These are phyloP conservation scores for Termitomyces sp. DNA, from an alignment of 768 basidiomycete genomes.

Conservation along the genomic window DNA sequence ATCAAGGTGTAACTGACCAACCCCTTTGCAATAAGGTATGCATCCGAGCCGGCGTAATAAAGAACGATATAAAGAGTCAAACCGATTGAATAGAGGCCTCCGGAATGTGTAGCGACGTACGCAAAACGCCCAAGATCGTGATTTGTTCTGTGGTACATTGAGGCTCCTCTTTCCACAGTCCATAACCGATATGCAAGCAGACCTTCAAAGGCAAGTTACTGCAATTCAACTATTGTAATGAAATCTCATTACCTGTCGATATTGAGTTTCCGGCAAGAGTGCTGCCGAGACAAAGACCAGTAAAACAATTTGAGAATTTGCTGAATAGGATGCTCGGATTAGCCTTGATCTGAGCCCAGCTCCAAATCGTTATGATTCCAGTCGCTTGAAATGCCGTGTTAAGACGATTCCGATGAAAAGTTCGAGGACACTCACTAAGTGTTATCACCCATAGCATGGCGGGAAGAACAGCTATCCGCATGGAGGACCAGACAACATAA, in stretches of 20 bases:
- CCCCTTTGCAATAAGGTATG: not conserved
- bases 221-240: not conserved
- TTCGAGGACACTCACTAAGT: not conserved
- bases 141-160: not conserved
- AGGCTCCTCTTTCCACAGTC: not conserved
- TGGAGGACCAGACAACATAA: not conserved
- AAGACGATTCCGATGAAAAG: not conserved
- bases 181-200: not conserved
- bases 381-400: not conserved
- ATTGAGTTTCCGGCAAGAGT: not conserved
- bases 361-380: not conserved
- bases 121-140: not conserved
- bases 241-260: not conserved
- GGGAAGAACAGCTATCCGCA: not conserved
- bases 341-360: not conserved
- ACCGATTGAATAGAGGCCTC: not conserved
- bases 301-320: not conserved
- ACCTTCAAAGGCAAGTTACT: not conserved
- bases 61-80: not conserved
- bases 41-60: not conserved
- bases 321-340: not conserved
- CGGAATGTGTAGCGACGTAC: not conserved
- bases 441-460: not conserved
- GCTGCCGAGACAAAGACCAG: not conserved
- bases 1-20: not conserved